phyloP scores from a whole-genome alignment of 768 basidiomycete genomes.

The Tylopilus sp. region DNA sequence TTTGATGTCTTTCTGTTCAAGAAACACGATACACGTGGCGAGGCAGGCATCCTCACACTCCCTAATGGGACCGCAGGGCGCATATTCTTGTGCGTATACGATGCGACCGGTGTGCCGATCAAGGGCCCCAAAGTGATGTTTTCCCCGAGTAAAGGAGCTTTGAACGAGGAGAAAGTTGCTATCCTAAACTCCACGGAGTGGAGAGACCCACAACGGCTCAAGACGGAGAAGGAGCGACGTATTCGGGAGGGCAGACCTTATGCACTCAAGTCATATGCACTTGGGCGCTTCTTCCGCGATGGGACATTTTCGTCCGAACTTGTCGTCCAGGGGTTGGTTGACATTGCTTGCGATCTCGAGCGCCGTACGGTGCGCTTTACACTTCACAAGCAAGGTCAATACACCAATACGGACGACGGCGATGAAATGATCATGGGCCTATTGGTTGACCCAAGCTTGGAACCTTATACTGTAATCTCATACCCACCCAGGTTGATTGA shows the following conservation, averaged over 20 bases:
- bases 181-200: constrained; percentile 25
- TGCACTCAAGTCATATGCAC: constrained; percentile 26
- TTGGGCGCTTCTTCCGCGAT: constrained; percentile 36
- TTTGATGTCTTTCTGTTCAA: constrained; percentile 34
- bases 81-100: constrained; percentile 28
- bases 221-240: constrained; percentile 22
- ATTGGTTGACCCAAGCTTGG: background rate
- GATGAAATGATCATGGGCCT: background rate
- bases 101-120: constrained; percentile 22
- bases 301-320: constrained; percentile 34
- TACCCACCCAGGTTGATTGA: constrained; percentile 23
- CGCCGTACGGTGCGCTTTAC: constrained; percentile 30
- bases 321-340: constrained; percentile 21
- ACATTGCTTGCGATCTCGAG: constrained; percentile 37
- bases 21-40: constrained; percentile 17
- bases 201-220: constrained; percentile 29
- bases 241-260: constrained; percentile 21
- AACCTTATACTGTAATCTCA: constrained; percentile 8
- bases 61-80: constrained; percentile 18
- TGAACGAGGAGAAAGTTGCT: constrained; percentile 22
- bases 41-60: constrained; percentile 31
- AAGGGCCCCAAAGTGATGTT: constrained; percentile 25
- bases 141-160: constrained; percentile 15
- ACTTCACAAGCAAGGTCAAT: constrained; percentile 23
- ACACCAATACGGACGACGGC: constrained; percentile 1